Evolutionary conservation across 441 rosid genomes (phyloP), one percentile per base, ranked within the genome.

Genomic region (Geranium incanum): DNA sequence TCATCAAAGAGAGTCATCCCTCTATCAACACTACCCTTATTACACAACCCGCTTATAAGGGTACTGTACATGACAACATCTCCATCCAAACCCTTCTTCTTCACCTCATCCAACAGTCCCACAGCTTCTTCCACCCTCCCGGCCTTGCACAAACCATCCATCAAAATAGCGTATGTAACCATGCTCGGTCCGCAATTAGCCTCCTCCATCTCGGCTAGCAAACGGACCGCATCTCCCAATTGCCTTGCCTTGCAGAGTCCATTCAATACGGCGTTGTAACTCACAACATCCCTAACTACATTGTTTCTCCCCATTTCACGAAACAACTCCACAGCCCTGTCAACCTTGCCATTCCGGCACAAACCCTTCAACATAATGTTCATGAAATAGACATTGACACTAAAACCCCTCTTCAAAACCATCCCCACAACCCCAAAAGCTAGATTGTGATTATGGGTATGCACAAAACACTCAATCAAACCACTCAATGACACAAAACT

Each of bases 351-450:
- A 57, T 82, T 80, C 36, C 69, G 76, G 76, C 91, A 82, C 70
- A 85, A 84, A 62, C 90, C 89, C 73, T 84, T 88, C 65, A 89
- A 77, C 41, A 88, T 43, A 55, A 85, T 65, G 72, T 85, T 88
- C 39, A 85, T 39, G 65, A 78, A 70, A 69, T 81, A 86, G 5
- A 81, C 76, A 64, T 72, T 82, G 73, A 78, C 52, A 38, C 7
- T 6, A 77, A 83, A 88, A 33, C 96, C 93, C 37, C 91, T 85
- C 83, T 84, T 86, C 1, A 87, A 16, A 19, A 88, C 81, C 83
- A 82, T 76, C 1, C 86, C 82, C 9, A 88, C 43, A 6, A 84
- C 92, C 18, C 92, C 87, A 4, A 60, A 18, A 1, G 87, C 86
- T 18, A 80, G 79, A n/a, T 73, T 71, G 0, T 75, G 67, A 67